phyloP scores from a whole-genome alignment of 2,329 filamentous ascomycete genomes.

The Alternaria sp. region DNA sequence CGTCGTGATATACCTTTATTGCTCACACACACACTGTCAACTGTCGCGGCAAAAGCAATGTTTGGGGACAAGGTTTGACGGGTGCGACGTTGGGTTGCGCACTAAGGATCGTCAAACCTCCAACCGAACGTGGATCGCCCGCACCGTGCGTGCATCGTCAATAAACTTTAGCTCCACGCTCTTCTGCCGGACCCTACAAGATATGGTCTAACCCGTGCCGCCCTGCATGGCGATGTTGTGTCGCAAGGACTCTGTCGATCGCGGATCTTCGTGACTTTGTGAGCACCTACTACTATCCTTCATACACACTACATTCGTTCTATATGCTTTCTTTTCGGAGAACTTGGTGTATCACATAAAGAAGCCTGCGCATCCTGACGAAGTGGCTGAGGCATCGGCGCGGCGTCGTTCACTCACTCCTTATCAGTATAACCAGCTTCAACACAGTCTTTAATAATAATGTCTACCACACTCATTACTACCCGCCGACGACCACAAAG shows the following conservation, averaged over 20 bases:
- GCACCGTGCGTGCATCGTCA: conserved; percentile 25
- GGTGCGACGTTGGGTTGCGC: conserved; percentile 29
- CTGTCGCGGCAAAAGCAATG: conserved; percentile 15
- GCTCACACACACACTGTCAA: conserved; percentile 14
- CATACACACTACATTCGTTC: conserved; percentile 23
- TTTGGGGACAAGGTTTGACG: conserved; percentile 25
- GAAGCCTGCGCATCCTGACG: conserved; percentile 6
- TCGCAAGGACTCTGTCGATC: conserved; percentile 26
- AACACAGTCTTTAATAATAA: conserved; percentile 30
- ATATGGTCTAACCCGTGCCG: conserved; percentile 25
- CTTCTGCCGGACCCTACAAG: conserved; percentile 29
- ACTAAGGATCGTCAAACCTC: conserved; percentile 35
- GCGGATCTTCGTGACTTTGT: conserved; percentile 17
- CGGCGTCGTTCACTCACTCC: conserved; percentile 6
- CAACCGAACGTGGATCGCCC: conserved; percentile 26
- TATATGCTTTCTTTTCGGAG: conserved; percentile 8
- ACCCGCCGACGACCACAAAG: conserved; percentile 6
- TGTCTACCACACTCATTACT: conserved; percentile 29
- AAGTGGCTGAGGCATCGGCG: conserved; percentile 9
- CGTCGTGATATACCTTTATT: conserved; percentile 3
- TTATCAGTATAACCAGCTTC: not conserved
- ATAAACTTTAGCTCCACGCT: conserved; percentile 31
- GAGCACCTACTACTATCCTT: conserved; percentile 12
- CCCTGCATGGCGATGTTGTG: conserved; percentile 24
- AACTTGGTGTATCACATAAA: not conserved